Conservation (phyloP, 306 rosid species). For the Inga leiocalycina region DNA sequence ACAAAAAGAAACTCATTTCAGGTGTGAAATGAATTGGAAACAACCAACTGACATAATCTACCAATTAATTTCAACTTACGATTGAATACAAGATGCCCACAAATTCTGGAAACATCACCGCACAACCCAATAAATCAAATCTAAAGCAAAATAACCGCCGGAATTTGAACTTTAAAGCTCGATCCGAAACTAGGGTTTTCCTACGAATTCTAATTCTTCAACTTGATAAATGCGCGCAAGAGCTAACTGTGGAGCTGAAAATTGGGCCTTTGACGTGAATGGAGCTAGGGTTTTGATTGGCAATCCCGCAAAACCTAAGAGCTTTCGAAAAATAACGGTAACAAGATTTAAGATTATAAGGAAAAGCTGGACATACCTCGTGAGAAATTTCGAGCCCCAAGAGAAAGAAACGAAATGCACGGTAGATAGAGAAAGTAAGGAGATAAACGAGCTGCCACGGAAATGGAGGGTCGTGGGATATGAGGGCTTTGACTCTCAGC, state of each 20-base stretch:
- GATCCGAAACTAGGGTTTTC: conserved; percentile 69
- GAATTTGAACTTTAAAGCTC: conserved; percentile 37
- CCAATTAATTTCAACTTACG: conserved; percentile 33
- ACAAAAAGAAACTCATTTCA: conserved; percentile 21
- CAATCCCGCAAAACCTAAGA: conserved; percentile 32
- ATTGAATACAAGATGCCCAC: conserved; percentile 39
- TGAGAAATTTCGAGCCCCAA: conserved; percentile 32
- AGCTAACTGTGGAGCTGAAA: conserved; percentile 37
- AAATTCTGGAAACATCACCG: conserved; percentile 20
- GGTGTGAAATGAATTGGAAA: conserved; percentile 6
- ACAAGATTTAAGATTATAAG: conserved; percentile 4
- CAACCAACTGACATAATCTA: conserved; percentile 37
- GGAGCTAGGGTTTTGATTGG: conserved; percentile 60
- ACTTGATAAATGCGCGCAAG: conserved; percentile 23
- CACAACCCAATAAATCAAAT: conserved; percentile 47
- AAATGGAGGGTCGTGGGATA: conserved; percentile 43
- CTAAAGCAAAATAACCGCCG: conserved; percentile 35
- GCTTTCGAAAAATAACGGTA: conserved; percentile 28
- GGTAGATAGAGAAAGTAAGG: conserved; percentile 23
- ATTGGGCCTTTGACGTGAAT: conserved; percentile 37
- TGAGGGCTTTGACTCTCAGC: conserved; percentile 64
- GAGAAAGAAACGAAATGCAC: conserved; percentile 25
- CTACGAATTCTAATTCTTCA: conserved; percentile 39
- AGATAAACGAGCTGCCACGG: background rate
- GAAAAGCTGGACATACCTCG: conserved; percentile 35